These are phyloP conservation scores for Fraxinus excelsior DNA, from an alignment of 257 asterid genomes.

Conservation along the genomic window DNA sequence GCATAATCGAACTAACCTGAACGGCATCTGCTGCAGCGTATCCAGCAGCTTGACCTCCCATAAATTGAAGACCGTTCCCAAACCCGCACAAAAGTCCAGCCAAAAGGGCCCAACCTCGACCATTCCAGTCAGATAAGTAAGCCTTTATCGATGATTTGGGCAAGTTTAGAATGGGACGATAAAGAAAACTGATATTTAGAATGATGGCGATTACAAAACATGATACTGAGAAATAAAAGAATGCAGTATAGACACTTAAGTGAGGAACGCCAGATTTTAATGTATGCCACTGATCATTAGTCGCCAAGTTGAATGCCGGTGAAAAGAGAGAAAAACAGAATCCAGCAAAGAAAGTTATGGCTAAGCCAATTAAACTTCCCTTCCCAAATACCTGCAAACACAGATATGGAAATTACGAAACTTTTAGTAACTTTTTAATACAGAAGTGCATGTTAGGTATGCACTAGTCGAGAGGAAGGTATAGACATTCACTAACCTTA, in stretches of 20 bases:
- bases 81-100: constrained; percentile 93
- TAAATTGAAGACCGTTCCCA: constrained; percentile 95
- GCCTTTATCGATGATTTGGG: constrained; percentile 78
- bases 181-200: constrained; percentile 71
- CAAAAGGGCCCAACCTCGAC: constrained; percentile 87
- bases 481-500: constrained; percentile 51
- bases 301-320: constrained; percentile 90
- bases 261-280: constrained; percentile 66
- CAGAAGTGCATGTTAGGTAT: not conserved
- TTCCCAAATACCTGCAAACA: constrained; percentile 78
- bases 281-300: constrained; percentile 89
- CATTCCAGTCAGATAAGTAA: constrained; percentile 77
- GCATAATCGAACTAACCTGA: constrained; percentile 54
- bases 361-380: constrained; percentile 73
- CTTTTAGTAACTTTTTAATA: not conserved
- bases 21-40: constrained; percentile 99
- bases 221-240: constrained; percentile 86
- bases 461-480: not conserved
- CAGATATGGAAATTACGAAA: not conserved
- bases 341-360: constrained; percentile 86
- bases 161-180: constrained; percentile 61
- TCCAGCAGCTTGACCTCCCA: constrained; percentile 99
- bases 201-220: constrained; percentile 69
- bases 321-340: constrained; percentile 81
- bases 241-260: constrained; percentile 80